Percentiles rank a stretch among this genome's conserved stretches.
Conservation (phyloP, 345 rosid species). For the Turnera subulata region DNA sequence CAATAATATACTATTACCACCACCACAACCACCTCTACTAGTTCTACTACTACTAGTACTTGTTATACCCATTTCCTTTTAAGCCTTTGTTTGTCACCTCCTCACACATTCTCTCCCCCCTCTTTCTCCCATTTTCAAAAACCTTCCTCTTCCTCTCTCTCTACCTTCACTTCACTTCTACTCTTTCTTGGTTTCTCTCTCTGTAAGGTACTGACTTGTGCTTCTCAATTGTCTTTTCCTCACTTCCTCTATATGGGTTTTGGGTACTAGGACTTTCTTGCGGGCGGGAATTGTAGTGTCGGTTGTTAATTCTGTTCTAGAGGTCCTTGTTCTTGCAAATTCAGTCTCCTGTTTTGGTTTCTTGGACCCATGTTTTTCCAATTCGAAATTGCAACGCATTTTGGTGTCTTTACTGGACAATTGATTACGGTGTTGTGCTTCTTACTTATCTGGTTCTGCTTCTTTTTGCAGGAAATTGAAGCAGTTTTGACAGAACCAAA, state of each 20-base stretch:
- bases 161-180: constrained; percentile 4
- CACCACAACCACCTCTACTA: no score
- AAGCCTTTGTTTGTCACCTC: constrained; percentile 4
- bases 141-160: not conserved
- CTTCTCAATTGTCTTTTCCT: not conserved
- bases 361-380: not conserved
- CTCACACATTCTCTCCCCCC: constrained; percentile 6
- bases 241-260: not conserved
- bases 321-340: no score
- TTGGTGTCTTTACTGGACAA: no score
- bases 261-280: no score
- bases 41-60: not conserved
- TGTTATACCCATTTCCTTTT: constrained; percentile 8
- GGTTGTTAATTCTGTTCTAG: no score
- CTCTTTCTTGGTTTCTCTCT: not conserved
- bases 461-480: no score
- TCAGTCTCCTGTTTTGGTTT: no score
- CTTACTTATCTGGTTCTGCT: no score
- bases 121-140: constrained; percentile 1
- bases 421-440: no score
- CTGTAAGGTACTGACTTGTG: not conserved
- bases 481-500: no score
- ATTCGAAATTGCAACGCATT: not conserved
- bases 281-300: no score
- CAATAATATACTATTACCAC: not conserved